phyloP scores from a whole-genome alignment of 1,284 basidiomycete genomes.

The Uromyces viciae-fabae region DNA sequence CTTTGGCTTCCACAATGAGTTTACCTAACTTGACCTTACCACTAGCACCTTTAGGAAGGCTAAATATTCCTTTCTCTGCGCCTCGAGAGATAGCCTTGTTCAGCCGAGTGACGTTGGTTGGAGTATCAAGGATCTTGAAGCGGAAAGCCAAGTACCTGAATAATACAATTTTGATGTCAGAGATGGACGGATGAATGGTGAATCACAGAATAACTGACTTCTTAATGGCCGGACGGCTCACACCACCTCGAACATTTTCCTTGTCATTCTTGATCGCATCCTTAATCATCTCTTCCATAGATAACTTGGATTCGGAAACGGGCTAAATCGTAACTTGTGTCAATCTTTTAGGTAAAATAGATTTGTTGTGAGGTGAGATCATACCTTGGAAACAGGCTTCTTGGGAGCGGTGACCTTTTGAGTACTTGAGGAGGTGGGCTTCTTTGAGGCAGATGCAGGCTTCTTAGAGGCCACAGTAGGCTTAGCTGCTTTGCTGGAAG shows the following conservation, averaged over 20 bases:
- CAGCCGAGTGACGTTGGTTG: slow-evolving; percentile 28
- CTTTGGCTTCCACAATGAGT: neutral
- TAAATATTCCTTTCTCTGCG: slow-evolving; percentile 46
- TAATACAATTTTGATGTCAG: neutral
- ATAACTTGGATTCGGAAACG: neutral
- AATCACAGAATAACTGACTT: neutral
- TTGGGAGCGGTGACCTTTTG: slow-evolving; percentile 12
- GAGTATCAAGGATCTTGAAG: slow-evolving; percentile 41
- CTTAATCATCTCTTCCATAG: slow-evolving; percentile 41
- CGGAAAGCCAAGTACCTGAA: slow-evolving; percentile 37
- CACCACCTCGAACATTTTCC: slow-evolving; percentile 40
- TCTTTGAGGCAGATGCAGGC: slow-evolving; percentile 9
- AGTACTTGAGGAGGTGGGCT: slow-evolving; percentile 5
- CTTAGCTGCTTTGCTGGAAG: slow-evolving; percentile 8
- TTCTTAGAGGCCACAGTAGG: slow-evolving; percentile 16
- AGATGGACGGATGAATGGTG: neutral
- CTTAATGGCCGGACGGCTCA: slow-evolving; percentile 41
- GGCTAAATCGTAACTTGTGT: neutral
- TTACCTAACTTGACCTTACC: slow-evolving; percentile 49
- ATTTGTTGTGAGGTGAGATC: too few relatives aligned
- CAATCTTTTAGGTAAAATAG: neutral
- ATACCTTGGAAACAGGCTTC: slow-evolving; percentile 24
- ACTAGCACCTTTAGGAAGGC: slow-evolving; percentile 47
- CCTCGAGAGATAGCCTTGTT: slow-evolving; percentile 44
- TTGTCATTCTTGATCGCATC: slow-evolving; percentile 42